Percentiles rank a stretch among this genome's conserved stretches.
These are phyloP conservation scores for Cenchrus fungigraminus DNA, from an alignment of 176 grass and related monocot genomes.

Conservation along the genomic window DNA sequence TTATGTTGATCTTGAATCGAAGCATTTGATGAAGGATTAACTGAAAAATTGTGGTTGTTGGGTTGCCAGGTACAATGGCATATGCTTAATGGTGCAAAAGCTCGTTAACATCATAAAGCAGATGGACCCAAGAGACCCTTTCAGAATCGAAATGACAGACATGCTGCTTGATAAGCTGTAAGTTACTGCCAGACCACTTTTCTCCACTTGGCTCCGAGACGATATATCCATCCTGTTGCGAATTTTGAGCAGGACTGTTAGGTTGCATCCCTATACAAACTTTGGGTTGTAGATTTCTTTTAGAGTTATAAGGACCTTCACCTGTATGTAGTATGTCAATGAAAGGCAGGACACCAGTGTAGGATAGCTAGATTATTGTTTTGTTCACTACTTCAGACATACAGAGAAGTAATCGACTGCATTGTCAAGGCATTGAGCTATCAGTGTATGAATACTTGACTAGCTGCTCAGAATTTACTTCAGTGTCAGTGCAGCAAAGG, in stretches of 20 bases:
- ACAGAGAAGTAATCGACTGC: not conserved
- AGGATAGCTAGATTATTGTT: not conserved
- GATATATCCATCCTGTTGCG: not conserved
- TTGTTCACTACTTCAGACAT: not conserved
- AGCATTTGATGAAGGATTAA: not conserved
- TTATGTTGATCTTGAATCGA: not conserved
- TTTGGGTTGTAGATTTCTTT: not conserved
- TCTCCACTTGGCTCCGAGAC: not conserved
- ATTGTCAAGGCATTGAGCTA: not conserved
- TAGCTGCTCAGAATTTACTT: not conserved
- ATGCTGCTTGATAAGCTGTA: slow-evolving; percentile 81
- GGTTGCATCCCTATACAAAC: not conserved
- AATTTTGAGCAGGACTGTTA: not conserved
- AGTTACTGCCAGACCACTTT: slow-evolving; percentile 13
- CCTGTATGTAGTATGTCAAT: not conserved
- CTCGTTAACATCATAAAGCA: slow-evolving; percentile 79
- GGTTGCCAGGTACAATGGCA: slow-evolving; percentile 52
- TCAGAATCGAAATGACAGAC: slow-evolving; percentile 76
- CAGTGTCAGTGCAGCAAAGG: not conserved
- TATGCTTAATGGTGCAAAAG: slow-evolving; percentile 71
- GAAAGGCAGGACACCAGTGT: not conserved
- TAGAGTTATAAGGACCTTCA: not conserved
- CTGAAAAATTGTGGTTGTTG: not conserved
- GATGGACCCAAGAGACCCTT: slow-evolving; percentile 86
- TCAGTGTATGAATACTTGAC: not conserved